Conservation (phyloP, 345 rosid genomes). For the Orychophragmus violaceus region DNA sequence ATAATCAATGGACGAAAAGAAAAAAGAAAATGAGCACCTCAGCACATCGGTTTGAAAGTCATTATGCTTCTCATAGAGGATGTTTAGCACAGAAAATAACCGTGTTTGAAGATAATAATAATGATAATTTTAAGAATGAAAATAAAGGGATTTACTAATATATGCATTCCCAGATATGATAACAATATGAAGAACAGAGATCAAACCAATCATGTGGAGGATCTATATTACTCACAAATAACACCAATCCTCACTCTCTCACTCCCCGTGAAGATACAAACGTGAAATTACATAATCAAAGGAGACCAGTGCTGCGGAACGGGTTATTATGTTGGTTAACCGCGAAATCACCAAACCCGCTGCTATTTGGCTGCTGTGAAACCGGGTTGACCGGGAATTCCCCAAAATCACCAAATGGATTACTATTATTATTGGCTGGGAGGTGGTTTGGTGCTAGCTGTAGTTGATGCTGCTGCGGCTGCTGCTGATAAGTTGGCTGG, state of each 20-base stretch:
- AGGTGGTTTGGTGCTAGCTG: conserved; percentile 35
- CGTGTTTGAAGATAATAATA: no score
- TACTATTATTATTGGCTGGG: conserved; percentile 26
- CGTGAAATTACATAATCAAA: conserved; percentile 34
- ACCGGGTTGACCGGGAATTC: conserved; percentile 23
- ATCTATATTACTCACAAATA: conserved; percentile 27
- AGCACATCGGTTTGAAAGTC: not conserved
- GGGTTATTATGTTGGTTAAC: conserved; percentile 31
- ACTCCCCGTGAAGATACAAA: not conserved
- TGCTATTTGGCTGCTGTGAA: conserved; percentile 27
- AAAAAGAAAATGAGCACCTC: not conserved
- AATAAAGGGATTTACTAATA: conserved; percentile 6
- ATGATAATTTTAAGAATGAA: not conserved
- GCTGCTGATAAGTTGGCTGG: conserved; percentile 55
- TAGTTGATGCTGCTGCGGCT: conserved; percentile 43
- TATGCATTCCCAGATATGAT: conserved; percentile 5
- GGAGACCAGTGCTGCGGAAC: conserved; percentile 49
- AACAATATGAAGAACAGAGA: not conserved
- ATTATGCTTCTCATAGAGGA: not conserved
- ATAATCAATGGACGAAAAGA: not conserved
- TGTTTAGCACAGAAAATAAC: not conserved
- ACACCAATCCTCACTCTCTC: not conserved
- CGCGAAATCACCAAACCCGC: conserved; percentile 29
- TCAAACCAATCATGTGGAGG: conserved; percentile 21
- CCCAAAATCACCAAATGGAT: conserved; percentile 69